Percentiles rank a stretch among this genome's conserved stretches.
These are phyloP conservation scores for Hygrophorus pudorinus DNA, from an alignment of 768 basidiomycete genomes.

Conservation along the genomic window DNA sequence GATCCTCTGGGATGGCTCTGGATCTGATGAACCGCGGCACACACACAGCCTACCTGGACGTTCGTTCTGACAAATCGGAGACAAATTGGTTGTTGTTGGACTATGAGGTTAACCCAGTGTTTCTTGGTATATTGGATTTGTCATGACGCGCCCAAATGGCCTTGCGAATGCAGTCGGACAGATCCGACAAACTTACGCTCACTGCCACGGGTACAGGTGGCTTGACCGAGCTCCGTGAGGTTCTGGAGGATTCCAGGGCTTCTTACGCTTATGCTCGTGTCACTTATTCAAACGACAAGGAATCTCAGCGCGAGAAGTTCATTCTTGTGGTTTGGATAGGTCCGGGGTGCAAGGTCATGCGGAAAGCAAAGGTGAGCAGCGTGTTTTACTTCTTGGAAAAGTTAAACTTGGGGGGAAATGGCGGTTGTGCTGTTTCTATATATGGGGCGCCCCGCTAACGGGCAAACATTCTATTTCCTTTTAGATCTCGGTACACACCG, in stretches of 20 bases:
- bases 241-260: slow-evolving; percentile 63
- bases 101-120: slow-evolving; percentile 45
- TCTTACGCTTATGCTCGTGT: slow-evolving; percentile 82
- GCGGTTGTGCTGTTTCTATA: too few relatives aligned
- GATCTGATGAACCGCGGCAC: not conserved
- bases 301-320: slow-evolving; percentile 84
- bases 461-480: slow-evolving; percentile 11
- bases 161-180: slow-evolving; percentile 40
- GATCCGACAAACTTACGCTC: slow-evolving; percentile 72
- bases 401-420: slow-evolving; percentile 10
- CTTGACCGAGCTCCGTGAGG: slow-evolving; percentile 63
- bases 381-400: not conserved
- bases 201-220: slow-evolving; percentile 75
- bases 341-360: slow-evolving; percentile 76
- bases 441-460: too few relatives aligned
- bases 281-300: slow-evolving; percentile 78
- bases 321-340: slow-evolving; percentile 82
- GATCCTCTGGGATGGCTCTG: not conserved
- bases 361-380: slow-evolving; percentile 70
- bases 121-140: not conserved
- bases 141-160: not conserved
- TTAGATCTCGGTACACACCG: slow-evolving; percentile 86
- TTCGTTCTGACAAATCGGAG: slow-evolving; percentile 76
- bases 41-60: slow-evolving; percentile 70
- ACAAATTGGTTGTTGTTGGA: slow-evolving; percentile 88